Percentiles rank a stretch among this genome's conserved stretches.
phyloP scores from a whole-genome alignment of 441 rosid species.

The Croton setiger region DNA sequence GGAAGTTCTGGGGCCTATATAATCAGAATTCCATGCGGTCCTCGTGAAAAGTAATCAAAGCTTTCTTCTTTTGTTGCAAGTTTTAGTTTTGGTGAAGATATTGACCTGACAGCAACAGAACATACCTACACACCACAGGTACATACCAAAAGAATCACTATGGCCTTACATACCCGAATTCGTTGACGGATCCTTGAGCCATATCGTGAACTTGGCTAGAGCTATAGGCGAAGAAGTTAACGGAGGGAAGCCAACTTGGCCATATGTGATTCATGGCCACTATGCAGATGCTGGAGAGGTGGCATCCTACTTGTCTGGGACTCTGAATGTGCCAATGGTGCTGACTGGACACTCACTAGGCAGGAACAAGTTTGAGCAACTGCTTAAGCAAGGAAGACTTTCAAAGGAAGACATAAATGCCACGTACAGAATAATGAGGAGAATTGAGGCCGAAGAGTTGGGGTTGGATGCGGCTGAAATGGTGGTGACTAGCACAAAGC shows the following conservation, averaged over 20 bases:
- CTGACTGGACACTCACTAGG: slow-evolving; percentile 73
- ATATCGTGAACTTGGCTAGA: slow-evolving; percentile 58
- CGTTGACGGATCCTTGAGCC: slow-evolving; percentile 61
- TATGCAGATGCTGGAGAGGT: slow-evolving; percentile 71
- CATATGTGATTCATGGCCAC: slow-evolving; percentile 71
- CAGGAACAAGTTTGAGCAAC: slow-evolving; percentile 68
- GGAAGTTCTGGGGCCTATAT: slow-evolving; percentile 68
- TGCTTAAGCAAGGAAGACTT: slow-evolving; percentile 69
- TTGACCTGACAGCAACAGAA: neutral
- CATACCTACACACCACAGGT: slow-evolving; percentile 25
- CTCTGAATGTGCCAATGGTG: slow-evolving; percentile 72
- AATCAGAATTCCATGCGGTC: slow-evolving; percentile 64
- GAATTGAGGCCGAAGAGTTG: slow-evolving; percentile 62
- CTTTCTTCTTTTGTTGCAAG: neutral
- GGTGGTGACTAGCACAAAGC: slow-evolving; percentile 76
- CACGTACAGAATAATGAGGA: slow-evolving; percentile 64
- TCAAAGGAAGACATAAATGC: slow-evolving; percentile 57
- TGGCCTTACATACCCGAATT: slow-evolving; percentile 71
- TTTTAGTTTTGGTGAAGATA: neutral
- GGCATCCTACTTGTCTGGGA: slow-evolving; percentile 61
- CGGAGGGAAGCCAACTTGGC: slow-evolving; percentile 64
- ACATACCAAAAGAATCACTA: slow-evolving; percentile 70
- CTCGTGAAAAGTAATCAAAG: slow-evolving; percentile 44
- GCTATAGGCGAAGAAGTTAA: slow-evolving; percentile 55
- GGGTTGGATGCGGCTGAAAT: slow-evolving; percentile 67